A percentile compares a stretch with the other conserved stretches of the same genome.
phyloP scores from a whole-genome alignment of 345 rosid species.

The Triadica sebifera region DNA sequence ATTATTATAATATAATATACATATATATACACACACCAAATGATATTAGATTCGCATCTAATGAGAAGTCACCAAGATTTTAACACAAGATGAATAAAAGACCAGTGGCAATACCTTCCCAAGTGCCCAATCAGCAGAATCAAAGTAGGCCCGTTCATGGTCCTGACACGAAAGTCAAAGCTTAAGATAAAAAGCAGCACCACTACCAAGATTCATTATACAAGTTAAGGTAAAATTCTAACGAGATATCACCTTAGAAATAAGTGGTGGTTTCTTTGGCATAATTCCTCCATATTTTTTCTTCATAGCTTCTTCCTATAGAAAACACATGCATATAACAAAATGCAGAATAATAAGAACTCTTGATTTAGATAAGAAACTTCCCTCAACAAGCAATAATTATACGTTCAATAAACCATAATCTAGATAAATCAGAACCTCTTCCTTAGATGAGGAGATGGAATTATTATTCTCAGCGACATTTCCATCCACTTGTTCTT shows the following conservation, averaged over 20 bases:
- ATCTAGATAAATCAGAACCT: conserved; percentile 41
- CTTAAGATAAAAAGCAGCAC: conserved; percentile 12
- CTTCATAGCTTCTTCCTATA: conserved; percentile 71
- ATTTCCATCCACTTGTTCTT: conserved; percentile 46
- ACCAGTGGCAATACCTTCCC: conserved; percentile 64
- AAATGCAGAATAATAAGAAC: not conserved
- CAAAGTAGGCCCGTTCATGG: conserved; percentile 96
- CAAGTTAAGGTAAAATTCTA: not conserved
- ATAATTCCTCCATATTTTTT: conserved; percentile 91
- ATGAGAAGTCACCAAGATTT: conserved; percentile 3
- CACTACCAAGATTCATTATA: not conserved
- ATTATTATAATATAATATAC: not conserved
- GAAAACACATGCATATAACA: not conserved
- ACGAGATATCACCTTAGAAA: conserved; percentile 65
- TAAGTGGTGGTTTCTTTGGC: conserved; percentile 99
- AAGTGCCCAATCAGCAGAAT: conserved; percentile 99
- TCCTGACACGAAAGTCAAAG: conserved; percentile 51
- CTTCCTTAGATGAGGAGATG: conserved; percentile 59
- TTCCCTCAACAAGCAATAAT: conserved; percentile 2
- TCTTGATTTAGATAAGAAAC: not conserved
- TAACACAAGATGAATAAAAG: conserved; percentile 12
- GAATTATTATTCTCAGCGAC: conserved; percentile 37
- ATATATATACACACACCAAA: conserved; percentile 6
- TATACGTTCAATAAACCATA: not conserved
- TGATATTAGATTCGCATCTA: conserved; percentile 15